Conservation (phyloP, 2,329 filamentous ascomycete genomes). For the Botrytis hyacinthi region DNA sequence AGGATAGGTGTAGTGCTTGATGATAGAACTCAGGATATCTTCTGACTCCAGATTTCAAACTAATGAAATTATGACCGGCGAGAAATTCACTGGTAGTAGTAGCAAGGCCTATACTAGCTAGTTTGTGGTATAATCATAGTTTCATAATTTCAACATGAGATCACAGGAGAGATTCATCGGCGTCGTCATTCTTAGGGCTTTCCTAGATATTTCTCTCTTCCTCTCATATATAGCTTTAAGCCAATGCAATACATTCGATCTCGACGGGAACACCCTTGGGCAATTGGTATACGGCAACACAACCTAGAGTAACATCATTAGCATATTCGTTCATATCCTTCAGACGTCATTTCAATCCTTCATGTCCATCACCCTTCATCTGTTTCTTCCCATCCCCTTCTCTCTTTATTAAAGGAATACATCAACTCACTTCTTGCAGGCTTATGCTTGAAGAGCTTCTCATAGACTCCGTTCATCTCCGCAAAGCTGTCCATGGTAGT, state of each 20-base stretch:
- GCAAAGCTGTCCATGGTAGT: slow-evolving; percentile 64
- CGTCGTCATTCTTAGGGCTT: not conserved
- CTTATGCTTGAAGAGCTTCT: slow-evolving; percentile 81
- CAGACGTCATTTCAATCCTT: not conserved
- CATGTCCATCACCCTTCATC: not conserved
- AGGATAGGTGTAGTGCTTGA: not conserved
- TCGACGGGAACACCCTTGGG: slow-evolving; percentile 87
- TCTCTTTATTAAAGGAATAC: not conserved
- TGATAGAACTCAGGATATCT: not conserved
- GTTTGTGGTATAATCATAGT: not conserved
- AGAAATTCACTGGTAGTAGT: not conserved
- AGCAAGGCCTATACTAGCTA: not conserved
- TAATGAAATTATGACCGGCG: not conserved
- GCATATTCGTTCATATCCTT: not conserved
- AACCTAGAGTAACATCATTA: slow-evolving; percentile 41
- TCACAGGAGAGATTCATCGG: not conserved
- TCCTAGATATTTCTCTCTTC: not conserved
- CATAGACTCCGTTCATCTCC: slow-evolving; percentile 65
- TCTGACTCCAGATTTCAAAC: not conserved
- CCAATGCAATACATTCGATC: slow-evolving; percentile 84
- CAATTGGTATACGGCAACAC: slow-evolving; percentile 85
- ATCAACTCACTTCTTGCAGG: slow-evolving; percentile 65
- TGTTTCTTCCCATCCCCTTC: too few relatives aligned
- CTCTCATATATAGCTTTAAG: slow-evolving; percentile 40
- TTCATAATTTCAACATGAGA: not conserved